Evolutionary conservation across 805 yeast genomes (phyloP).

Genomic region (Sugiyamaella valdiviana): DNA sequence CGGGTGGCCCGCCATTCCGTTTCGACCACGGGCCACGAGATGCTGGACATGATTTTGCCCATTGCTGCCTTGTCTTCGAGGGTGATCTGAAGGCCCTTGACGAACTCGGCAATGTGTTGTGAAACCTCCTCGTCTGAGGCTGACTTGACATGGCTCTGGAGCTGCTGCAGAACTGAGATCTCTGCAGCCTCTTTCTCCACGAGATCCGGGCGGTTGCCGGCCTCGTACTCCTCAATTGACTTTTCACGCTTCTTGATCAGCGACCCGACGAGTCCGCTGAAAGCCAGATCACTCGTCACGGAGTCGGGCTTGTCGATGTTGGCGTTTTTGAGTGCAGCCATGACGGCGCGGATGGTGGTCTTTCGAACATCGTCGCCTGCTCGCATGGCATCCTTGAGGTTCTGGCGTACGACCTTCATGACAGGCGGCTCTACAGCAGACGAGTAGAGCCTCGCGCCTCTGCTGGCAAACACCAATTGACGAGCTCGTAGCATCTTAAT

Average conservation of each 20-base stretch:
- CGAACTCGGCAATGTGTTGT: conserved; percentile 25
- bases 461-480: too few relatives aligned
- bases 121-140: conserved; percentile 43
- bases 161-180: conserved; percentile 37
- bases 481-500: too few relatives aligned
- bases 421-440: conserved; percentile 30
- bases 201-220: conserved; percentile 45
- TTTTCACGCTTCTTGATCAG: conserved; percentile 38
- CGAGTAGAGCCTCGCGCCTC: conserved; percentile 8
- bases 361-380: conserved; percentile 36
- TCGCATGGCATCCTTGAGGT: conserved; percentile 44
- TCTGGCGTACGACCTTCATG: conserved; percentile 36
- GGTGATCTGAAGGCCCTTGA: conserved; percentile 13
- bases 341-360: conserved; percentile 28
- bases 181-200: conserved; percentile 49
- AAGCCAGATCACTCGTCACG: conserved; percentile 22
- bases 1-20: conserved; percentile 29
- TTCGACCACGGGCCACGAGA: conserved; percentile 27
- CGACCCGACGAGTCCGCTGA: conserved; percentile 41
- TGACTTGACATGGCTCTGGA: conserved; percentile 40
- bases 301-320: conserved; percentile 30
- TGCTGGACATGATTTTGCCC: conserved; percentile 21
- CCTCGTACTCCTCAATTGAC: conserved; percentile 42
- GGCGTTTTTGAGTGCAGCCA: conserved; percentile 32
- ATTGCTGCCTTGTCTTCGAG: conserved; percentile 16